These are phyloP conservation scores for Pleurozium schreberi DNA, from an alignment of 225 moss, liverwort and hornwort species.

Conservation along the genomic window DNA sequence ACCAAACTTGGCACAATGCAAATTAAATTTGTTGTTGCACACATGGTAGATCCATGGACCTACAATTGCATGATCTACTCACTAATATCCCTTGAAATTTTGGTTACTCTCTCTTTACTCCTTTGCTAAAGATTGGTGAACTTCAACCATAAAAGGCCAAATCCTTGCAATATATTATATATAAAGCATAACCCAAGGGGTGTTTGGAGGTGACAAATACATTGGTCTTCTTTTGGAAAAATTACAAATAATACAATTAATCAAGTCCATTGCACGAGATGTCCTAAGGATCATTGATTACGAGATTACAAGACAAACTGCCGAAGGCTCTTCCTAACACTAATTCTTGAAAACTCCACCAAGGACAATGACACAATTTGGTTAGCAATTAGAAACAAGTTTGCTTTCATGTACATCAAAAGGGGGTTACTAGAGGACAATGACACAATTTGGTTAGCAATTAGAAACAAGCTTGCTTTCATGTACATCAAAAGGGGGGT, in stretches of 20 bases:
- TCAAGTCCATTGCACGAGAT: background rate
- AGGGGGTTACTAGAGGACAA: too few species aligned
- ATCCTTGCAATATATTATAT: background rate
- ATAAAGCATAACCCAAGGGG: background rate
- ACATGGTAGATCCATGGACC: background rate
- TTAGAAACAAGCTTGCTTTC: too few species aligned
- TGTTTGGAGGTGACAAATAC: background rate
- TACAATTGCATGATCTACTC: background rate
- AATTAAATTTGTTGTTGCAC: background rate
- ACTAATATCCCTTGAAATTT: background rate
- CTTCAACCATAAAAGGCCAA: accelerated
- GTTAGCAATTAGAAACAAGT: too few species aligned
- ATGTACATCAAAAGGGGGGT: too few species aligned
- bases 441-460: too few species aligned
- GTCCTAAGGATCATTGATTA: background rate
- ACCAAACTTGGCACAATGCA: background rate
- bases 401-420: too few species aligned
- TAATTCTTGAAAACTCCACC: background rate
- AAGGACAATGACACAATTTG: background rate
- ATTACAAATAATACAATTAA: background rate
- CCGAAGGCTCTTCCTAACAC: background rate
- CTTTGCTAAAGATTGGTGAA: accelerated
- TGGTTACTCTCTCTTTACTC: accelerated
- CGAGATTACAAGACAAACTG: background rate
- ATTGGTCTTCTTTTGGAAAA: background rate